Evolutionary conservation across 108 stramenopile genomes (phyloP).

Genomic region (Fragilariopsis cylindrus): DNA sequence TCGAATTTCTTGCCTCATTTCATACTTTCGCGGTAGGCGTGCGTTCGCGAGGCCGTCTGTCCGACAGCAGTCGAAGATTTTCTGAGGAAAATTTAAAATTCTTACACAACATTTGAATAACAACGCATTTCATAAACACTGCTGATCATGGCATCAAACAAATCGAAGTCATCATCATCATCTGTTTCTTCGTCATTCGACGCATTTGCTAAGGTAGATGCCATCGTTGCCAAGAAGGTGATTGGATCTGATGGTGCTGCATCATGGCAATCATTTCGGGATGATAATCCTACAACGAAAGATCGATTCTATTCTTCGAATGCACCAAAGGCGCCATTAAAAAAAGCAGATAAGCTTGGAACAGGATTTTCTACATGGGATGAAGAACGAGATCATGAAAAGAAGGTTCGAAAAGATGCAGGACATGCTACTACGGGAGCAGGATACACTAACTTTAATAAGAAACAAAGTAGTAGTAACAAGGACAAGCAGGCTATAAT

Average conservation of each 20-base stretch:
- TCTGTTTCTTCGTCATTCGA: constrained; percentile 29
- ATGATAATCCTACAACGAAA: constrained; percentile 17
- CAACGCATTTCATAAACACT: no score
- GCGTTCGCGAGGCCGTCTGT: no score
- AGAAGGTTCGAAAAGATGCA: constrained; percentile 51
- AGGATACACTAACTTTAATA: constrained; percentile 70
- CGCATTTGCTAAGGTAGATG: constrained; percentile 78
- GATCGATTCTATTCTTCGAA: constrained; percentile 17
- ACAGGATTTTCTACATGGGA: constrained; percentile 64
- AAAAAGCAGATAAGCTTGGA: constrained; percentile 62
- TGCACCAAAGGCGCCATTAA: constrained; percentile 76
- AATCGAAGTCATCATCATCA: no score
- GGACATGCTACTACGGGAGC: constrained; percentile 52
- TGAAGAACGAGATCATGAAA: constrained; percentile 72
- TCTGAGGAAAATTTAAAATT: no score
- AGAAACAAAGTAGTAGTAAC: constrained; percentile 20
- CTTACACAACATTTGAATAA: no score
- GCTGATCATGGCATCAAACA: no score
- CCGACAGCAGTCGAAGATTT: no score
- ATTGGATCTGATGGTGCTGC: constrained; percentile 82
- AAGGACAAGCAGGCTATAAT: constrained; percentile 48
- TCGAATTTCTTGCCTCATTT: no score
- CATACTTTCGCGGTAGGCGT: no score
- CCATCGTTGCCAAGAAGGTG: constrained; percentile 74
- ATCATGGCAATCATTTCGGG: constrained; percentile 73